Conservation (phyloP, 345 rosid genomes). For the Brassica rapa region DNA sequence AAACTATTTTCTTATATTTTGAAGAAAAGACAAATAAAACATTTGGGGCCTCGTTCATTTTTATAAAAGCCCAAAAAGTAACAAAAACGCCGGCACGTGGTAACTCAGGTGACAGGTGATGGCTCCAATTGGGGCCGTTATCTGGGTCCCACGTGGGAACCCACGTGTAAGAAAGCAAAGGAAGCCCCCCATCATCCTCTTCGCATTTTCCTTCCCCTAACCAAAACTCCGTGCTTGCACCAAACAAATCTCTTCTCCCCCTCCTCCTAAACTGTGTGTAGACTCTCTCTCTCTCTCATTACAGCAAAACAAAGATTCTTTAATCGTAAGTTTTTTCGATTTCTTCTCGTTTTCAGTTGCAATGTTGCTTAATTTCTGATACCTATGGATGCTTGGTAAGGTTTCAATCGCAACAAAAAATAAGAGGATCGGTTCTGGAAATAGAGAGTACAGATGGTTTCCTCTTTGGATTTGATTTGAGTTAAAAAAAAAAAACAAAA, state of each 20-base stretch:
- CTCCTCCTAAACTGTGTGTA: not conserved
- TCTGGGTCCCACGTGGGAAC: not conserved
- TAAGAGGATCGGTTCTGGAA: not conserved
- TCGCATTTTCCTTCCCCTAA: not conserved
- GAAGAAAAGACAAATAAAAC: not conserved
- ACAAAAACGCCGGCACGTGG: not conserved
- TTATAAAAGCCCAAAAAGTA: not conserved
- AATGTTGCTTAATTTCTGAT: slow-evolving; percentile 20
- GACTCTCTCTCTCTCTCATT: not conserved
- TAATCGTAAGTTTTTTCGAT: not conserved
- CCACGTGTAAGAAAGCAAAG: not conserved
- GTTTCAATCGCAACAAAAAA: not conserved
- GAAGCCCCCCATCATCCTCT: not conserved
- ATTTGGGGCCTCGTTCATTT: not conserved
- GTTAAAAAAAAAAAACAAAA: not conserved
- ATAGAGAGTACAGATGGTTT: not conserved
- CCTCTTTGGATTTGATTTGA: not conserved
- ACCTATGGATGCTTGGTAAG: not conserved
- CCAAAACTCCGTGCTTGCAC: not conserved
- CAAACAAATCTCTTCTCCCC: not conserved
- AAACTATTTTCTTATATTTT: not conserved
- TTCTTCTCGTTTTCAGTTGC: slow-evolving; percentile 7
- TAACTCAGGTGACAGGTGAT: not conserved
- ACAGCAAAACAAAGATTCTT: not conserved
- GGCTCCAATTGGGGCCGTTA: not conserved